Conservation (phyloP, 192 early-diverging fungal genomes). For the Backusella tuberculispora region DNA sequence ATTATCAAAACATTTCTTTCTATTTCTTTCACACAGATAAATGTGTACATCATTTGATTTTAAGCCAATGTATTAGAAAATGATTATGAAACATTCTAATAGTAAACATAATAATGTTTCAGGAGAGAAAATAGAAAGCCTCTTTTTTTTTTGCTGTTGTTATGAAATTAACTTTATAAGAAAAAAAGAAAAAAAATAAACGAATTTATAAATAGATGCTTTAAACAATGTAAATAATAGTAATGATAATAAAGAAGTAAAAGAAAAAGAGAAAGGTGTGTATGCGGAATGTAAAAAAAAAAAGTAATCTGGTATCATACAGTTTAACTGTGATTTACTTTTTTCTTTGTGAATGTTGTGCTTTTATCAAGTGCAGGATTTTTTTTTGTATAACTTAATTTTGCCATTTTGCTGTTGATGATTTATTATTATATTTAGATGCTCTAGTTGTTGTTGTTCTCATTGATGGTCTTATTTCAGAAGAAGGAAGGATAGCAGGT, state of each 20-base stretch:
- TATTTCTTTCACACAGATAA: not conserved
- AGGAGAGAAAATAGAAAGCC: not conserved
- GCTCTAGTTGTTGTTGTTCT: not conserved
- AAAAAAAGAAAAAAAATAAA: not conserved
- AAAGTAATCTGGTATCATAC: not conserved
- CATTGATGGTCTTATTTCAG: not conserved
- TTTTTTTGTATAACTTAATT: not conserved
- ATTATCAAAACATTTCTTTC: not conserved
- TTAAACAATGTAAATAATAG: not conserved
- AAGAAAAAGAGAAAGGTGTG: not conserved
- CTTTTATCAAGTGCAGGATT: not conserved
- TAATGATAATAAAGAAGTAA: not conserved
- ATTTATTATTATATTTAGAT: slow-evolving; percentile 16
- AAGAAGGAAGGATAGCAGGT: slow-evolving; percentile 8
- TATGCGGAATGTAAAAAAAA: slow-evolving; percentile 12
- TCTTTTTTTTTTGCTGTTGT: not conserved
- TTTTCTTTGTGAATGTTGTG: not conserved
- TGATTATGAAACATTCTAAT: not conserved
- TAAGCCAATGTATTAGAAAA: not conserved
- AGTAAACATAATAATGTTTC: not conserved
- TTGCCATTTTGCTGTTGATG: not conserved
- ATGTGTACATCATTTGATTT: not conserved
- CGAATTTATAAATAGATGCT: not conserved
- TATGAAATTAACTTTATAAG: not conserved
- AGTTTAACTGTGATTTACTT: not conserved